Evolutionary conservation across 768 basidiomycete species (phyloP), one percentile per base, ranked within the genome.

Genomic region (Tulasnella sp.): DNA sequence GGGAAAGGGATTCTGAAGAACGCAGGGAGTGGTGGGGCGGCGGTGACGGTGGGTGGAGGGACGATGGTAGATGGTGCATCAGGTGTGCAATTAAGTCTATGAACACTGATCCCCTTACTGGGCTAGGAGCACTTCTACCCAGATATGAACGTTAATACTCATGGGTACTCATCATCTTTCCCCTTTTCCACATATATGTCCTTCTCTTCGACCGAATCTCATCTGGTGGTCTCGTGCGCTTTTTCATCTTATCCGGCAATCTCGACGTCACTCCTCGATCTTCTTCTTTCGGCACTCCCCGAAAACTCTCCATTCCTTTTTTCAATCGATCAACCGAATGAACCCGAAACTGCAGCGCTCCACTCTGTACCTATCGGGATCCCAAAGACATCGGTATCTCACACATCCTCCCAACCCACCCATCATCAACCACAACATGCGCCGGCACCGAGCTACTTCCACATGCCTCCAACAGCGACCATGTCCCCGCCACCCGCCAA

Each of bases 401-500:
- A 56, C 29, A 34, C 54, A 29, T 42, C 54, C 19, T 41, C 4
- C 19, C 31, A 31, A 27, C 43, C 54, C n/a, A 25, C 54, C n/a
- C 8, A 5, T 19, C 10, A 48, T 48, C 34, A 5, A 15, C 34
- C 34, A 38, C 34, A 38, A 38, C 34, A 38, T 38, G 34, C 7
- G 7, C 34, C 34, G 34, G 45, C 45, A 19, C 25, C 45, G 45
- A 48, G 25, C n/a, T 27, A 19, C 19, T 29, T 56, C 21, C 54
- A 56, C 43, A 56, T 56, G 54, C 54, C 54, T 2, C 54, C 54
- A 22, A 56, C 54, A 29, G 54, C 54, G 9, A 56, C 54, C 54
- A 56, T 56, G 54, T 56, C 54, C 22, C 27, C 54, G 19, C 29
- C 54, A 24, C 43, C 54, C 15, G 21, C 42, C 41, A 15, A 15